Conservation (phyloP, 2,329 filamentous ascomycete genomes). For the Trichoderma koningiopsis region DNA sequence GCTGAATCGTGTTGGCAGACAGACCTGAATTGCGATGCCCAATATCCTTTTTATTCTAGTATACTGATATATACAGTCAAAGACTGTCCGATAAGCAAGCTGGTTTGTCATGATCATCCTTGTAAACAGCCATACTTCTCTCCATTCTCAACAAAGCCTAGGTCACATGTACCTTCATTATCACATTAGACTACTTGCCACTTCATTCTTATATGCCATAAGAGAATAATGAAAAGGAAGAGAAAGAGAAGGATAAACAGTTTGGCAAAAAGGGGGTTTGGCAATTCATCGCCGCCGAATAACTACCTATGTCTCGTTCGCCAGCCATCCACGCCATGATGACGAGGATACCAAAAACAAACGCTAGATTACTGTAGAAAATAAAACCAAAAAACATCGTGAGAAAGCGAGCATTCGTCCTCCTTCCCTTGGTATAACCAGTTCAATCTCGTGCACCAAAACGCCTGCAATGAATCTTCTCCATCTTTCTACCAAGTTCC, state of each 20-base stretch:
- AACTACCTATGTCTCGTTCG: constrained; percentile 1
- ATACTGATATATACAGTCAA: not conserved
- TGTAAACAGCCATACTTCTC: too few species aligned
- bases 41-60: not conserved
- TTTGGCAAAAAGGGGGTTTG: not conserved
- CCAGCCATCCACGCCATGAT: not conserved
- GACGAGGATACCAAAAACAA: not conserved
- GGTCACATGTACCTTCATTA: not conserved
- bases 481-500: not conserved
- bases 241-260: not conserved
- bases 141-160: too few species aligned
- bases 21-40: not conserved
- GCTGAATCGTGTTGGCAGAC: not conserved
- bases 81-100: not conserved
- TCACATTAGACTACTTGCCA: not conserved
- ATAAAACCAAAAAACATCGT: constrained; percentile 24
- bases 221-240: not conserved
- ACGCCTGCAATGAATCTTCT: constrained; percentile 34
- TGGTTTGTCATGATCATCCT: not conserved
- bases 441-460: constrained; percentile 38
- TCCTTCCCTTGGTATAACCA: constrained; percentile 37
- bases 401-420: constrained; percentile 18
- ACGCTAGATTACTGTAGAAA: constrained; percentile 24
- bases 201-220: not conserved
- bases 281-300: not conserved